phyloP scores from a whole-genome alignment of 1,139 yeast species.

The Hansenula sp. region DNA sequence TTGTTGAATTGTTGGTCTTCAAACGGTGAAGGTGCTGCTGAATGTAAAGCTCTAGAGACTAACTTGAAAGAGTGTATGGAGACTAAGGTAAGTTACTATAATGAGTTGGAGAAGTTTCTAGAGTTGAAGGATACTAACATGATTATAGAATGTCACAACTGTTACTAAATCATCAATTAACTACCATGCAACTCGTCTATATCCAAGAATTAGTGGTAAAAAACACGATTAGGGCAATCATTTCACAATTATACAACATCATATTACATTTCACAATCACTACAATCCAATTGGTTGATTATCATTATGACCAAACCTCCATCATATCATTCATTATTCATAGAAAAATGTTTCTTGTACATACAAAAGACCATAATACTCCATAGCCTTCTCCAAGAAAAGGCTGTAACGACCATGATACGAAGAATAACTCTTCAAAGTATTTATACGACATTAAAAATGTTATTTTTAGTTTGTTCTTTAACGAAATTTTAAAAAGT shows the following conservation, averaged over 20 bases:
- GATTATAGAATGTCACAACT: conserved; percentile 31
- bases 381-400: no score
- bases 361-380: neutral
- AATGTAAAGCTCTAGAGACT: conserved; percentile 59
- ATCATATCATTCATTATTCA: no score
- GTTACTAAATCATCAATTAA: conserved; percentile 56
- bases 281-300: neutral
- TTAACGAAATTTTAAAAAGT: no score
- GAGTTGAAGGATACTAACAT: conserved; percentile 2
- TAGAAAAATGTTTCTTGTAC: neutral
- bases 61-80: conserved; percentile 54
- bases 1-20: conserved; percentile 95
- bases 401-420: no score
- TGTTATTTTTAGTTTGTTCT: no score
- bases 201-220: conserved; percentile 73
- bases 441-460: no score
- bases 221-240: conserved; percentile 50
- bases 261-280: neutral
- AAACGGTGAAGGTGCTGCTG: conserved; percentile 75
- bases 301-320: no score
- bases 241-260: no score
- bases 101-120: neutral
- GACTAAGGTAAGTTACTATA: conserved; percentile 16
- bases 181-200: conserved; percentile 79
- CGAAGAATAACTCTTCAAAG: no score